phyloP scores from a whole-genome alignment of 1,284 basidiomycete genomes.

The Ustilago shanxiensis region DNA sequence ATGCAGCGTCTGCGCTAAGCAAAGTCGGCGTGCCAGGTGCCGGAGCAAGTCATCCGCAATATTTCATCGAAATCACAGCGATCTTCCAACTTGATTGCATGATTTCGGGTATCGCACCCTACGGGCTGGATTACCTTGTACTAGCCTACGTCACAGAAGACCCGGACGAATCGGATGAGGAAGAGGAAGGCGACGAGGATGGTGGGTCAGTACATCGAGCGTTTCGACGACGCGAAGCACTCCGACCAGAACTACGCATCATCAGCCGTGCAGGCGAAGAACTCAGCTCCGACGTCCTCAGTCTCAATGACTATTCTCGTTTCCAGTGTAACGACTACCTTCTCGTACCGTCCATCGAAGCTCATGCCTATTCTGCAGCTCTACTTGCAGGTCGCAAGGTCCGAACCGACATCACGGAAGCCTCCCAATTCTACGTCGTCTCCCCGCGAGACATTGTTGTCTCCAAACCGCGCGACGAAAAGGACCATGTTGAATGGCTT shows the following conservation, averaged over 20 bases:
- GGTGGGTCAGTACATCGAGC: conserved; percentile 7
- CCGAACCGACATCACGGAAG: conserved; percentile 29
- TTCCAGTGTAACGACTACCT: conserved; percentile 95
- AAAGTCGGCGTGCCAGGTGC: conserved; percentile 32
- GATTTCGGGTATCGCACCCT: conserved; percentile 89
- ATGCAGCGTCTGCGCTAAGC: conserved; percentile 30
- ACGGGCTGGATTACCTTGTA: conserved; percentile 79
- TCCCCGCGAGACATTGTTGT: conserved; percentile 88
- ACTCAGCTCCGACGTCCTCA: conserved; percentile 85
- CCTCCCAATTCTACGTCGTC: conserved; percentile 79
- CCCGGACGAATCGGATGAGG: conserved; percentile 47
- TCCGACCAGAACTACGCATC: conserved; percentile 91
- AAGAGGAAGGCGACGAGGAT: conserved; percentile 24
- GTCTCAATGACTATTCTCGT: conserved; percentile 81
- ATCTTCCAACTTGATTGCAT: conserved; percentile 96
- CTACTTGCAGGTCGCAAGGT: conserved; percentile 45
- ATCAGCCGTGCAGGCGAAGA: conserved; percentile 91
- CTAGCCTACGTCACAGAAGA: conserved; percentile 77
- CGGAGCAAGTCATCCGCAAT: conserved; percentile 24
- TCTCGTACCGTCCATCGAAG: conserved; percentile 72
- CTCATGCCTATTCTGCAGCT: conserved; percentile 47
- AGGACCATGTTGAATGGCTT: conserved; percentile 93
- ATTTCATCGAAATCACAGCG: conserved; percentile 84
- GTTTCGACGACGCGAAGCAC: conserved; percentile 81
- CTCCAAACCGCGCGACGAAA: conserved; percentile 85